Base-by-base conservation (phyloP, 371 early-diverging fungal species). In the Mucor piriformis region DNA sequence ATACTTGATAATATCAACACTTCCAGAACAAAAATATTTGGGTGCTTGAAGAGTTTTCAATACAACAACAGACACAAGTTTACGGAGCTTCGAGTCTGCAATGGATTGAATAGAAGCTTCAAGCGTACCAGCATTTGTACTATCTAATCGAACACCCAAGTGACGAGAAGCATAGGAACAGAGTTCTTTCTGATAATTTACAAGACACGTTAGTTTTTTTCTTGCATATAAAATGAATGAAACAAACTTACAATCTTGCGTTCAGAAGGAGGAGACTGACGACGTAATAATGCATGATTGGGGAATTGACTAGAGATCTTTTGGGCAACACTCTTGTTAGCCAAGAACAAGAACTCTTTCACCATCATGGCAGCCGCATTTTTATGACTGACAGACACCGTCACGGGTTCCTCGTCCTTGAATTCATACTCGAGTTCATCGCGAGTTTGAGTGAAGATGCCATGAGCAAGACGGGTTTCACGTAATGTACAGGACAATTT, bases 291-390 rank as follows among this genome's bases (percentile, higher is more conserved):
- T 3, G 96, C 90, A 21, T 89, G 86, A 44, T 93, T 94, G 1
- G 94, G 94, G 74, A 89, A 91, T 47, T 82, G 69, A 58, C 85
- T 77, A 54, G 87, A 87, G 8, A 97, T 92, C 69, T 87, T 88
- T 64, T 87, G 82, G 2, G 97, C 96, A 3, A 97, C 96, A 47
- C 84, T 82, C 33, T 91, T 91, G 70, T 99, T 97, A 10, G 97
- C 97, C 24, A 97, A 76, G 27, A 95, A 77, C 89, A 96, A 93
- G 66, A 96, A 93, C 71, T 98, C 99, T 66, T 98, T 96, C n/a
- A 95, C 88, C 20, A 97, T 85, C 61, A 91, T 88, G 8, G 87
- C 84, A 69, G 97, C 92, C 13, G 97, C 88, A 47, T 93, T 89
- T 73, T 92, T 89, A 38, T 88, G 66, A 42, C 88, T 83, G 58